Conservation (phyloP, 2,329 filamentous ascomycete genomes). For the Lachnellula arida region DNA sequence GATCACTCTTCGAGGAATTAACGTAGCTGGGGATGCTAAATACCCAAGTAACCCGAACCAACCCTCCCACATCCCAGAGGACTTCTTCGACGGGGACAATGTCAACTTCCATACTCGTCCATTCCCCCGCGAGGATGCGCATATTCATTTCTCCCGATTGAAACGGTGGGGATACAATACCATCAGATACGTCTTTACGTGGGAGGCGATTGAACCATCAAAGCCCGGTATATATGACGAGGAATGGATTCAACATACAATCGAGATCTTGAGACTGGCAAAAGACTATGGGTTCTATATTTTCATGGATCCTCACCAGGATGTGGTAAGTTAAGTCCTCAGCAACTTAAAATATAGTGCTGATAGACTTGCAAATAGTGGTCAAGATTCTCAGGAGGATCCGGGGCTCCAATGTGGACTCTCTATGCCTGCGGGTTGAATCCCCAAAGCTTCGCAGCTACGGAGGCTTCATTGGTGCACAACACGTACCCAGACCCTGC, state of each 20-base stretch:
- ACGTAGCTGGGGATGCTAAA: constrained; percentile 87
- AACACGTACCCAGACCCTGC: constrained; percentile 86
- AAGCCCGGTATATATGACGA: constrained; percentile 93
- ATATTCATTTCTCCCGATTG: constrained; percentile 78
- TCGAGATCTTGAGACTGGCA: constrained; percentile 75
- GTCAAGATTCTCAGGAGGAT: constrained; percentile 91
- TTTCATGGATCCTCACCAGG: constrained; percentile 98
- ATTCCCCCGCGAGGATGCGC: constrained; percentile 77
- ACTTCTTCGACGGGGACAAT: constrained; percentile 90
- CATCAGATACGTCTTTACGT: constrained; percentile 94
- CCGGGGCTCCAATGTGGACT: constrained; percentile 96
- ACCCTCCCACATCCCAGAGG: constrained; percentile 70
- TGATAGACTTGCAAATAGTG: constrained; percentile 47
- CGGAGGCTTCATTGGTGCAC: constrained; percentile 89
- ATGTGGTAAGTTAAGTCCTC: constrained; percentile 65
- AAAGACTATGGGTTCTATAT: constrained; percentile 92
- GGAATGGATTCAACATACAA: constrained; percentile 86
- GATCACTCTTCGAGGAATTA: constrained; percentile 87
- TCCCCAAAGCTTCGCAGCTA: constrained; percentile 76
- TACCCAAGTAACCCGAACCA: constrained; percentile 75
- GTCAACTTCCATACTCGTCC: constrained; percentile 86
- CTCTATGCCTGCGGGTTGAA: constrained; percentile 91
- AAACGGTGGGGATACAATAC: constrained; percentile 93
- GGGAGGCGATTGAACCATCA: constrained; percentile 95
- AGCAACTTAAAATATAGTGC: constrained; percentile 8